phyloP scores from a whole-genome alignment of 1,284 basidiomycete genomes.

The Rhodotorula sp. region DNA sequence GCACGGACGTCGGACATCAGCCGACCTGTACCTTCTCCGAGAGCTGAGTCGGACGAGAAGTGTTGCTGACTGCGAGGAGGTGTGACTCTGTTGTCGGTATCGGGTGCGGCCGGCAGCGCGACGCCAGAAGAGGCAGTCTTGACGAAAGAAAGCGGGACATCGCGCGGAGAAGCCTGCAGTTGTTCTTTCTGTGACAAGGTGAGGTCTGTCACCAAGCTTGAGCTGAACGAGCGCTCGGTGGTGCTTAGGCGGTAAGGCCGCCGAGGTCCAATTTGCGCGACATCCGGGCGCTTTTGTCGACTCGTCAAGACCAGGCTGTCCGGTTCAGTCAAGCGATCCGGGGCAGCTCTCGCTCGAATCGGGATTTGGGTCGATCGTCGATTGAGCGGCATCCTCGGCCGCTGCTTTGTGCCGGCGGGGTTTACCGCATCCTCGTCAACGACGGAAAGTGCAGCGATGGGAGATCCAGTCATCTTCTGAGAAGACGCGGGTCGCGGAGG shows the following conservation, averaged over 20 bases:
- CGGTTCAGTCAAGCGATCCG: too few species aligned
- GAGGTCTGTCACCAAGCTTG: conserved; percentile 10
- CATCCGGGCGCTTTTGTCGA: too few species aligned
- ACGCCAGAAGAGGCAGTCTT: neutral
- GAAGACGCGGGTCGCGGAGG: too few species aligned
- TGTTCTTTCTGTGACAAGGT: conserved; percentile 16
- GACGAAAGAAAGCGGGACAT: neutral
- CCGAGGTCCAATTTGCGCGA: neutral
- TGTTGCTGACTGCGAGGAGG: conserved; percentile 31
- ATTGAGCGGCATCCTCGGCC: conserved; percentile 5
- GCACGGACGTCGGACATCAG: too few species aligned
- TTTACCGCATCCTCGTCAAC: conserved; percentile 35
- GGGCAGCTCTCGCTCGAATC: too few species aligned
- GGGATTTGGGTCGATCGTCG: too few species aligned
- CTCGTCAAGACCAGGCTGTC: conserved; percentile 10
- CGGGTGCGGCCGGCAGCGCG: neutral
- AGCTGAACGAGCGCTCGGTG: conserved; percentile 10
- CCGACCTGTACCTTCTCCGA: conserved; percentile 6
- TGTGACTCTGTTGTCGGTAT: neutral
- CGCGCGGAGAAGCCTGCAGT: neutral
- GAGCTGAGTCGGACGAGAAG: conserved; percentile 36
- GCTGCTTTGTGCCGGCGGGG: neutral
- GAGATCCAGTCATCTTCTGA: too few species aligned
- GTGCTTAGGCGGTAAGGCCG: conserved; percentile 7
- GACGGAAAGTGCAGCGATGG: conserved; percentile 37